phyloP scores from a whole-genome alignment of 208 protist genomes.

The Paratrypanosoma confusum region DNA sequence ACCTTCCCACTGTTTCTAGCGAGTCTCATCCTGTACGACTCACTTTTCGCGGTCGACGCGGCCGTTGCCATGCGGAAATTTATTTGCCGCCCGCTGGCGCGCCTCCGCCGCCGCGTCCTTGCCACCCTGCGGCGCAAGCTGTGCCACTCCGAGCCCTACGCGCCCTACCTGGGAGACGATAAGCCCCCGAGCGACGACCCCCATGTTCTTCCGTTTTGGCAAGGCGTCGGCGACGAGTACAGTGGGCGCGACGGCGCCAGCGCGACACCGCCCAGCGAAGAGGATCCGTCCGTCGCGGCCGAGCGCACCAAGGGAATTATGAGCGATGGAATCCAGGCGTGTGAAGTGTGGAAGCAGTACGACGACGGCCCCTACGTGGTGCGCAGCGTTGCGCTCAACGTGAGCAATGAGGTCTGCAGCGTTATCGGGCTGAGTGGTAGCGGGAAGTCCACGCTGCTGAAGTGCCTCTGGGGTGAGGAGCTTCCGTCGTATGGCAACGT shows the following conservation, averaged over 20 bases:
- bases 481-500: conserved; percentile 5
- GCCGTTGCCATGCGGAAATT: no score
- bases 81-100: no score
- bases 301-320: conserved; percentile 4
- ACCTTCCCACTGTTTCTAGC: neutral
- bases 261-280: no score
- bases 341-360: conserved; percentile 4
- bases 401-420: conserved; percentile 4
- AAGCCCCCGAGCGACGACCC: no score
- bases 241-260: no score
- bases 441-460: conserved; percentile 13
- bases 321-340: conserved; percentile 1
- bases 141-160: neutral
- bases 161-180: neutral
- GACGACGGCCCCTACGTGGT: conserved; percentile 8
- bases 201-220: no score
- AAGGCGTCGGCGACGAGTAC: no score
- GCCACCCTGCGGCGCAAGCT: neutral
- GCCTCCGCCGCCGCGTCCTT: neutral
- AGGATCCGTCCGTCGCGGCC: conserved; percentile 3
- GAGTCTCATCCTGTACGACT: neutral
- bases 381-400: conserved; percentile 15
- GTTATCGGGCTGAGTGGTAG: conserved; percentile 14
- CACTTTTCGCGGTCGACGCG: neutral
- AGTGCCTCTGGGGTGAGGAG: conserved; percentile 4